A percentile compares a stretch with the other conserved stretches of the same genome.
phyloP scores from a whole-genome alignment of 306 rosid genomes.

The Dalbergia oliveri region DNA sequence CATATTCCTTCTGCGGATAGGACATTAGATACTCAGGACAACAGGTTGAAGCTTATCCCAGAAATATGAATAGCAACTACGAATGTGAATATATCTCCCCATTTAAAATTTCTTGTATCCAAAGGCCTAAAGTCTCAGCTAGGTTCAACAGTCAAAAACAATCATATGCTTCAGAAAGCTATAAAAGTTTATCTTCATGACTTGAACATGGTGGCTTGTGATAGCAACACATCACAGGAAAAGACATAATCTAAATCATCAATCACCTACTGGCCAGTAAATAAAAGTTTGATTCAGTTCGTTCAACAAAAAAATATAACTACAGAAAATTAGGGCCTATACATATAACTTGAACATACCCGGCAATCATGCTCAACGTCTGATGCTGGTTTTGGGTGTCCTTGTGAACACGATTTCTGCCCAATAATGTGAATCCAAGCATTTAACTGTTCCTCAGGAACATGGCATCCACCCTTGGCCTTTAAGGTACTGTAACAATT shows the following conservation, averaged over 20 bases:
- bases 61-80: not conserved
- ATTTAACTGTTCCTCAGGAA: slow-evolving; percentile 77
- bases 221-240: not conserved
- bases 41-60: slow-evolving; percentile 8
- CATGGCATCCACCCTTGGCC: slow-evolving; percentile 60
- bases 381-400: slow-evolving; percentile 54
- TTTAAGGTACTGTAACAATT: slow-evolving; percentile 40
- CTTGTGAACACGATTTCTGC: slow-evolving; percentile 56
- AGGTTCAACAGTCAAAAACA: slow-evolving; percentile 15
- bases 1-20: slow-evolving; percentile 69
- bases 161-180: slow-evolving; percentile 27
- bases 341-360: slow-evolving; percentile 58
- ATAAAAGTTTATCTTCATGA: slow-evolving; percentile 14
- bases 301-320: slow-evolving; percentile 24
- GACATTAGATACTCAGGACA: slow-evolving; percentile 31
- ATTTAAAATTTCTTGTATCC: not conserved
- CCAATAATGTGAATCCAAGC: slow-evolving; percentile 77
- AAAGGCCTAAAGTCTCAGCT: not conserved
- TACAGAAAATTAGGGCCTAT: slow-evolving; percentile 23
- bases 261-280: slow-evolving; percentile 2
- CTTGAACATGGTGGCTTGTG: not conserved
- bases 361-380: slow-evolving; percentile 66
- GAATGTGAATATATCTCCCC: slow-evolving; percentile 2
- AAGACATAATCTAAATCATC: not conserved
- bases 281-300: not conserved